phyloP scores from a whole-genome alignment of 306 rosid genomes.

The Dicorynia guianensis region DNA sequence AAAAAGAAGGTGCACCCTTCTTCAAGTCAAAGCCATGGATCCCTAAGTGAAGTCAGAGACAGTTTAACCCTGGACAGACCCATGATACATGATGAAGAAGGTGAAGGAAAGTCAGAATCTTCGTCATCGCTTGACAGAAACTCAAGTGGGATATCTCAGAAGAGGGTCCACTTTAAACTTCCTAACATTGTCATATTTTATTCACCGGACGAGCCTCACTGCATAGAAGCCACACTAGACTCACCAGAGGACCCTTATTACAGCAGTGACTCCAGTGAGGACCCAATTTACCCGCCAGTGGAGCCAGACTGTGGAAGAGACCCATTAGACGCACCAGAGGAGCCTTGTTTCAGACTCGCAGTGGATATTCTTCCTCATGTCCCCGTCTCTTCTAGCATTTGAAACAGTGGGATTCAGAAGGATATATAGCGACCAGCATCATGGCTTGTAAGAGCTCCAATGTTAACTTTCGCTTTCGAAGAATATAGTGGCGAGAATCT shows the following conservation, averaged over 20 bases:
- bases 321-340: slow-evolving; percentile 32
- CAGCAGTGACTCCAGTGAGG: background rate
- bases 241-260: background rate
- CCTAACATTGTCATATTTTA: slow-evolving; percentile 43
- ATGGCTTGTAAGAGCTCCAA: too few species aligned
- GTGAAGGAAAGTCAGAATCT: slow-evolving; percentile 15
- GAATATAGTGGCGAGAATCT: too few species aligned
- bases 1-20: slow-evolving; percentile 51
- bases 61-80: slow-evolving; percentile 48
- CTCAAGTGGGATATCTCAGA: slow-evolving; percentile 28
- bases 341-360: slow-evolving; percentile 41
- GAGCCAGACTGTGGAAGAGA: slow-evolving; percentile 8
- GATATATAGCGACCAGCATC: too few species aligned
- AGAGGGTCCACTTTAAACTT: slow-evolving; percentile 47
- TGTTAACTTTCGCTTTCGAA: too few species aligned
- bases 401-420: background rate
- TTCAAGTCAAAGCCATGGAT: background rate
- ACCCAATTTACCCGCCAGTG: slow-evolving; percentile 26
- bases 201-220: slow-evolving; percentile 25
- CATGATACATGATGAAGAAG: slow-evolving; percentile 13
- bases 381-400: slow-evolving; percentile 43
- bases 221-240: background rate
- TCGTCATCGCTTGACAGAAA: slow-evolving; percentile 14
- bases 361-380: slow-evolving; percentile 34
- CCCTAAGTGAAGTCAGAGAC: slow-evolving; percentile 39